These are phyloP conservation scores for Pythium rishiriense DNA, from an alignment of 352 stramenopile species.

Conservation along the genomic window DNA sequence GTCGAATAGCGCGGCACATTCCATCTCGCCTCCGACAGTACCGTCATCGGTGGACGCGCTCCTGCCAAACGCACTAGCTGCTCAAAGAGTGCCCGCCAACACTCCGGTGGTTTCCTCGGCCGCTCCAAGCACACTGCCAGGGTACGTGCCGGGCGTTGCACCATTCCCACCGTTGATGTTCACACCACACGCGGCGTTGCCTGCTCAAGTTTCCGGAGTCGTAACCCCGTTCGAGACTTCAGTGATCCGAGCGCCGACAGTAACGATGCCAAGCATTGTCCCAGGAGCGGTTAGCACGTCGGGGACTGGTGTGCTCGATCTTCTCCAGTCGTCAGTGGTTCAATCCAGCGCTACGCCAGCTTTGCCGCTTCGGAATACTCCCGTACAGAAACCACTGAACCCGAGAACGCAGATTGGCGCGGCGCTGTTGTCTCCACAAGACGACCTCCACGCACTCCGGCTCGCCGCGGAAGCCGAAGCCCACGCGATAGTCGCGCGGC, in stretches of 20 bases:
- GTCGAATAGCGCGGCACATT: conserved; percentile 6
- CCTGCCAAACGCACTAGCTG: too few relatives aligned
- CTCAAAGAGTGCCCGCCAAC: background rate
- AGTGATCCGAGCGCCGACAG: background rate
- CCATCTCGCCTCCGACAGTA: background rate
- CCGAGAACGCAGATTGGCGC: background rate
- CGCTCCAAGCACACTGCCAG: background rate
- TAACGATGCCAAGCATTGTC: background rate
- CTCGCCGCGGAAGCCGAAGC: conserved; percentile 17
- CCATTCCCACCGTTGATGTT: background rate
- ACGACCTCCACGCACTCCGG: conserved; percentile 13
- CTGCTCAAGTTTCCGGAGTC: background rate
- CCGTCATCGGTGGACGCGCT: background rate
- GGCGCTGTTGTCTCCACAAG: background rate
- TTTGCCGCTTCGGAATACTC: background rate
- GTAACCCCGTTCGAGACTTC: background rate
- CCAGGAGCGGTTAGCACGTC: background rate
- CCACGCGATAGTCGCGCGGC: conserved; percentile 8
- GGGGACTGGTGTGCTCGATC: too few relatives aligned
- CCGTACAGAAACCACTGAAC: background rate
- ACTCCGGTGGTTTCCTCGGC: background rate
- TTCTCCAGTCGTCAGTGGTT: background rate
- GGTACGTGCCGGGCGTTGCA: background rate
- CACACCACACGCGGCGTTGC: background rate
- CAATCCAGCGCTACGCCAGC: background rate